Base-by-base conservation (phyloP, 1,139 yeast species). In the Candida anutae region DNA sequence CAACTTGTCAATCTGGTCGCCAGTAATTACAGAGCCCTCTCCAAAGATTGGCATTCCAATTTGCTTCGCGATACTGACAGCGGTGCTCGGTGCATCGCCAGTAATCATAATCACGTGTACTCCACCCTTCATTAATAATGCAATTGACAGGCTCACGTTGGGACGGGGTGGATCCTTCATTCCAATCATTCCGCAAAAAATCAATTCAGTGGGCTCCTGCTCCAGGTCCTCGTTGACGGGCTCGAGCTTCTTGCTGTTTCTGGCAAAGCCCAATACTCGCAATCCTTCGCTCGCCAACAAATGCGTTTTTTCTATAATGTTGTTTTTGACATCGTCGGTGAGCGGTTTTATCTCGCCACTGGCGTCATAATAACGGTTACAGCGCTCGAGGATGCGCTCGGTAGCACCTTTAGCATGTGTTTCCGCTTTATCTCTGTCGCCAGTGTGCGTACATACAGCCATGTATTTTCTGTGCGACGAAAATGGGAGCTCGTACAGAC, bases 111-210 rank as follows among this genome's bases (percentile, higher is more conserved):
- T 82, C 11, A 90, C 87, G 49, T 85, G 94, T 23, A 90, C 97
- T 28, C 97, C 95, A 36, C 96, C 95, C 46, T 77, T 77, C 67
- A 85, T 69, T 36, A 90, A 66, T 37, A 75, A 62, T 12, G 82
- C 70, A 35, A 90, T 72, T 2, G 95, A 78, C 32, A 67, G 61
- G 28, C 73, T 69, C 5, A 87, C 96, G 35, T 80, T 77, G 6
- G 88, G 79, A 47, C 97, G 73, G 31, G 97, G 98, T 9, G 98
- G 98, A 56, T 90, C 97, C 43, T 84, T 84, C 94, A 90, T 85
- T 32, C 95, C 97, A 39, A 84, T 65, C 26, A 90, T 58, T 5
- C 98, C 98, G 43, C 84, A 71, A 46, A 88, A 87, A 3, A 73
- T 63, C 44, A 88, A 62, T 25, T 74, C 78, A 3, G 62, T 45